These are phyloP conservation scores for Schizophyllum amplum DNA, from an alignment of 1,284 basidiomycete species.

Conservation along the genomic window DNA sequence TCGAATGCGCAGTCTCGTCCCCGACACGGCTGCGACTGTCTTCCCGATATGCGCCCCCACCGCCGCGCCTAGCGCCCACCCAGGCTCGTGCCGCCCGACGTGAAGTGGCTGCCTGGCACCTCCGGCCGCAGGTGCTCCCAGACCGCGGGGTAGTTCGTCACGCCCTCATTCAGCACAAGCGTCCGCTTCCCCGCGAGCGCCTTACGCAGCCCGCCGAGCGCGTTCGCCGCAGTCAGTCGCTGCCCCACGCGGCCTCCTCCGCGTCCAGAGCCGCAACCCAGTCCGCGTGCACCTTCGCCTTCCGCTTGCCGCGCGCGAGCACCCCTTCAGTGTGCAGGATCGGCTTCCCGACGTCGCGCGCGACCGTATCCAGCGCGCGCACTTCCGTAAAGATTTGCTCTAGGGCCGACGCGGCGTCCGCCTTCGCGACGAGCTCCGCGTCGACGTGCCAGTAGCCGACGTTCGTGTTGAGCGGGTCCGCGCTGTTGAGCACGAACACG, in stretches of 20 bases:
- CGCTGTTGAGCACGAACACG: conserved; percentile 54
- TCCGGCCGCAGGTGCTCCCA: conserved; percentile 55
- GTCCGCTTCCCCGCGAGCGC: conserved; percentile 28
- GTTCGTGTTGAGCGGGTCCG: conserved; percentile 49
- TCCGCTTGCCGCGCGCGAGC: conserved; percentile 13
- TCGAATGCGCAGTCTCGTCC: conserved; percentile 28
- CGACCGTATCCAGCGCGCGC: not conserved
- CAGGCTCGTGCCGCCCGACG: conserved; percentile 52
- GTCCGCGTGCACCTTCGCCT: conserved; percentile 16
- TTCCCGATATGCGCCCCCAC: conserved; percentile 42
- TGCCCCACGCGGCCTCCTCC: conserved; percentile 15
- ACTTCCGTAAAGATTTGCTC: conserved; percentile 37
- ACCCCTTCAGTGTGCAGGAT: conserved; percentile 10
- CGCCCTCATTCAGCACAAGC: conserved; percentile 55
- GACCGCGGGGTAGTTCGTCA: conserved; percentile 45
- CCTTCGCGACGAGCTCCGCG: conserved; percentile 49
- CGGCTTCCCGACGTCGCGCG: conserved; percentile 12
- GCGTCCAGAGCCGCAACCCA: conserved; percentile 20
- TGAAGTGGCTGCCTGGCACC: conserved; percentile 38
- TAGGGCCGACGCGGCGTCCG: conserved; percentile 46
- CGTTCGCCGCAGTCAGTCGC: conserved; percentile 31
- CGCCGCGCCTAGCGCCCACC: conserved; percentile 62
- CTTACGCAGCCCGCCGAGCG: conserved; percentile 41
- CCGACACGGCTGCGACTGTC: conserved; percentile 15
- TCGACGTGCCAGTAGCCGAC: conserved; percentile 48